Evolutionary conservation across 331 rosid species (phyloP).

Genomic region (Stylosanthes scabra): DNA sequence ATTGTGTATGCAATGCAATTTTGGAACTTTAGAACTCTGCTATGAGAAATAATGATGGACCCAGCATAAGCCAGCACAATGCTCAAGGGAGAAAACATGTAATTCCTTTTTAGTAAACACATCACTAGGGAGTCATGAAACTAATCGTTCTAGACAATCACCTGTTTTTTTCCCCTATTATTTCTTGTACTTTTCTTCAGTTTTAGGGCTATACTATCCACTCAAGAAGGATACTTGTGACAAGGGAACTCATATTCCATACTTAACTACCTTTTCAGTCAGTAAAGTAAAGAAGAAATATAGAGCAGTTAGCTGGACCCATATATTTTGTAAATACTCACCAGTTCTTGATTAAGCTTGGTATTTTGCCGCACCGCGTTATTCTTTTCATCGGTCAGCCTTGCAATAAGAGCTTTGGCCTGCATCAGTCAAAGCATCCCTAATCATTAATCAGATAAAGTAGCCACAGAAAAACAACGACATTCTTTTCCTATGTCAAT

Average conservation of each 20-base stretch:
- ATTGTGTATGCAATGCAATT: too few relatives aligned
- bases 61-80: not conserved
- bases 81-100: not conserved
- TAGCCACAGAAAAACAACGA: not conserved
- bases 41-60: too few relatives aligned
- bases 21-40: too few relatives aligned
- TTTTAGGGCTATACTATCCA: constrained; percentile 18
- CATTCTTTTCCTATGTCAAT: not conserved
- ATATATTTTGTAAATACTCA: constrained; percentile 48
- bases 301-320: not conserved
- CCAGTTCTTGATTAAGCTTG: constrained; percentile 93
- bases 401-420: constrained; percentile 74
- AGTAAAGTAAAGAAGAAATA: not conserved
- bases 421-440: constrained; percentile 45
- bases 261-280: not conserved
- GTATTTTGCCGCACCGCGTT: constrained; percentile 65
- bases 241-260: constrained; percentile 21
- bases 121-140: constrained; percentile 12
- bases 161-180: constrained; percentile 7
- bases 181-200: constrained; percentile 18
- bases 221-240: constrained; percentile 27
- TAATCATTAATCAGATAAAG: constrained; percentile 16
- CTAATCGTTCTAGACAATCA: constrained; percentile 25
- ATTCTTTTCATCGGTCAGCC: constrained; percentile 77
- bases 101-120: constrained; percentile 4